phyloP scores from a whole-genome alignment of 805 yeast genomes.

The Ogataea paradorogensis region DNA sequence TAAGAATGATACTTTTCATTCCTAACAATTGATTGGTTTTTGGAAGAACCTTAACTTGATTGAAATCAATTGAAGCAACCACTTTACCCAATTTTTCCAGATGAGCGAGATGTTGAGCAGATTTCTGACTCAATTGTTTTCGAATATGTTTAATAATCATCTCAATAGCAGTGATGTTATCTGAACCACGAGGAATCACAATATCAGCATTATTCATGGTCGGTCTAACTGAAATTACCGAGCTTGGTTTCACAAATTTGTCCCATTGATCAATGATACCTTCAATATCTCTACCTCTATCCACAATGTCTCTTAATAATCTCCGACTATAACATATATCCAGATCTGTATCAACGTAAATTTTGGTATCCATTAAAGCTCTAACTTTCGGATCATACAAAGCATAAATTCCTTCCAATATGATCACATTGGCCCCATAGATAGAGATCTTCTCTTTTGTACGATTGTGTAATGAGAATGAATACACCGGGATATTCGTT shows the following conservation, averaged over 20 bases:
- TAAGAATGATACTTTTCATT: slow-evolving; percentile 66
- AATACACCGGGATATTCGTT: slow-evolving; percentile 64
- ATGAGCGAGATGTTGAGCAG: slow-evolving; percentile 62
- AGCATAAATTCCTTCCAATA: slow-evolving; percentile 89
- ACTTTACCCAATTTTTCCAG: slow-evolving; percentile 54
- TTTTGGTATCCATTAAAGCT: slow-evolving; percentile 77
- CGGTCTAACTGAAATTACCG: slow-evolving; percentile 69
- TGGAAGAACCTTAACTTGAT: slow-evolving; percentile 40
- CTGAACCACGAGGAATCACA: slow-evolving; percentile 87
- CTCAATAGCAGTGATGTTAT: slow-evolving; percentile 74
- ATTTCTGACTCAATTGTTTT: slow-evolving; percentile 64
- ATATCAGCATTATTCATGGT: slow-evolving; percentile 80
- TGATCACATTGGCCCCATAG: slow-evolving; percentile 91
- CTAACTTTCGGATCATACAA: slow-evolving; percentile 66
- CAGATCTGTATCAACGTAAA: slow-evolving; percentile 90
- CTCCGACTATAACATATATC: slow-evolving; percentile 91
- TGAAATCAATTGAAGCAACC: slow-evolving; percentile 30
- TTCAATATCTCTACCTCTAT: slow-evolving; percentile 77
- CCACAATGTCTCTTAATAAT: slow-evolving; percentile 78
- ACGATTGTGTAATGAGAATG: slow-evolving; percentile 61
- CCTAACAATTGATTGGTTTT: slow-evolving; percentile 66
- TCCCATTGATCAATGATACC: slow-evolving; percentile 92
- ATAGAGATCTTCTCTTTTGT: slow-evolving; percentile 68
- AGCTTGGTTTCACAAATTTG: slow-evolving; percentile 86
- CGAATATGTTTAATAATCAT: slow-evolving; percentile 77